Base-by-base conservation (phyloP, 768 basidiomycete genomes). In the Chiua virens region DNA sequence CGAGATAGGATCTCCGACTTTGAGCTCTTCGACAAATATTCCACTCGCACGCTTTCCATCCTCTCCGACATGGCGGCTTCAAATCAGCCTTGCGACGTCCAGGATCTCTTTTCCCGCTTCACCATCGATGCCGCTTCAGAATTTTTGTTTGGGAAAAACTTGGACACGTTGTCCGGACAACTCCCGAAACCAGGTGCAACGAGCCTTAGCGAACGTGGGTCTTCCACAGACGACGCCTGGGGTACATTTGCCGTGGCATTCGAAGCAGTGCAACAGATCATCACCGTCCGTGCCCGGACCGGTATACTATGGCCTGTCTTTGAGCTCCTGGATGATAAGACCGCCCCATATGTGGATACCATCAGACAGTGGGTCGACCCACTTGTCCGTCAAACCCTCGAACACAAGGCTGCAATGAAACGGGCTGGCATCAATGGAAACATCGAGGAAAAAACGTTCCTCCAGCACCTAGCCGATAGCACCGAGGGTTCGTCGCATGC, bases 1-100 rank as follows among this genome's bases (percentile, higher is more conserved):
- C 77, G 79, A n/a, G 86, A 89, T 52, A 79, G 87, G 25, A 79
- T 84, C 38, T 77, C 81, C 8, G 86, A 89, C 60, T 86, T 86
- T 45, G 79, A 85, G 17, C 72, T 80, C 39, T 87, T 89, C 59
- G 85, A 88, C 57, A 71, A 69, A 38, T 77, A 85, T 54, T 70
- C 77, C 8, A 53, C 63, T 21, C 73, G 71, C n/a, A 78, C 81
- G 0, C 51, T 86, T 4, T 67, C 74, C 5, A 71, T 81, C 47
- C 60, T 86, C n/a, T 75, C 77, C 14, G 57, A 71, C 8, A 59
- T 75, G 15, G 67, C 74, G 20, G 54, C 70, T 17, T 54, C 68
- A 1, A 57, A 70, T 39, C 66, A 71, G 49, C 73, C 84, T 3
- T 76, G 78, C 58, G 86, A 88, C 53, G 80, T 78, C 1, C 84